phyloP scores from a whole-genome alignment of 2,329 filamentous ascomycete species.

The Epichloe sibirici region DNA sequence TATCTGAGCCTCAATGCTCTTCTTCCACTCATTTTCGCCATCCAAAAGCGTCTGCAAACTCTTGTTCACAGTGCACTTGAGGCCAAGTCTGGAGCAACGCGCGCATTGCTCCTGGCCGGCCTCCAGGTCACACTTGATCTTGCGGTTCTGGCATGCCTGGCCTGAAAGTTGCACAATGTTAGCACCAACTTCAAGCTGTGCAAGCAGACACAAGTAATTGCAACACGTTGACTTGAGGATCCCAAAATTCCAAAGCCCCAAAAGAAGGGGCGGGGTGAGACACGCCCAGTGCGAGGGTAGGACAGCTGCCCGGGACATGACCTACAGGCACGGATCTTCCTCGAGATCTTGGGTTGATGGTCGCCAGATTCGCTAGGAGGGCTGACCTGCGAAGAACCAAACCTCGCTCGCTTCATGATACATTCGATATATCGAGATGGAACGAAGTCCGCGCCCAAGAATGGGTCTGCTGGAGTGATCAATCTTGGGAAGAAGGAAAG shows the following conservation, averaged over 20 bases:
- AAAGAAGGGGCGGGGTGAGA: background rate
- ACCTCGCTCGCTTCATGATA: slow-evolving; percentile 13
- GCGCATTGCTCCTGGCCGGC: slow-evolving; percentile 31
- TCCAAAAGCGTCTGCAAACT: slow-evolving; percentile 43
- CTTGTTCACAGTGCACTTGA: slow-evolving; percentile 42
- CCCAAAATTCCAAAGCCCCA: background rate
- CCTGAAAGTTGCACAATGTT: slow-evolving; percentile 10
- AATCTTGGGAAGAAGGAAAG: background rate
- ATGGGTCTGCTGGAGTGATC: slow-evolving; percentile 21
- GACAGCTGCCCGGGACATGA: background rate
- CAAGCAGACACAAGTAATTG: background rate
- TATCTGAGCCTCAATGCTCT: slow-evolving; percentile 16
- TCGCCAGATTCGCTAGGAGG: slow-evolving; percentile 5
- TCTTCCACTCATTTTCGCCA: slow-evolving; percentile 35
- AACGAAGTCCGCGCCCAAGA: slow-evolving; percentile 5
- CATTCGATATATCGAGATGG: slow-evolving; percentile 1
- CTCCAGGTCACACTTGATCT: slow-evolving; percentile 41
- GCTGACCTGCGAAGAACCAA: slow-evolving; percentile 10
- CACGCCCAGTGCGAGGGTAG: background rate
- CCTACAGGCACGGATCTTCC: slow-evolving; percentile 22
- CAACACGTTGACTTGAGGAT: background rate
- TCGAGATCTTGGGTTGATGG: slow-evolving; percentile 18
- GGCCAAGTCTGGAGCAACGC: slow-evolving; percentile 35
- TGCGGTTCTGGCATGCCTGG: slow-evolving; percentile 38
- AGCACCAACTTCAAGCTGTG: background rate